Evolutionary conservation across 805 yeast species (phyloP).

Genomic region (Lipomyces anomalus): DNA sequence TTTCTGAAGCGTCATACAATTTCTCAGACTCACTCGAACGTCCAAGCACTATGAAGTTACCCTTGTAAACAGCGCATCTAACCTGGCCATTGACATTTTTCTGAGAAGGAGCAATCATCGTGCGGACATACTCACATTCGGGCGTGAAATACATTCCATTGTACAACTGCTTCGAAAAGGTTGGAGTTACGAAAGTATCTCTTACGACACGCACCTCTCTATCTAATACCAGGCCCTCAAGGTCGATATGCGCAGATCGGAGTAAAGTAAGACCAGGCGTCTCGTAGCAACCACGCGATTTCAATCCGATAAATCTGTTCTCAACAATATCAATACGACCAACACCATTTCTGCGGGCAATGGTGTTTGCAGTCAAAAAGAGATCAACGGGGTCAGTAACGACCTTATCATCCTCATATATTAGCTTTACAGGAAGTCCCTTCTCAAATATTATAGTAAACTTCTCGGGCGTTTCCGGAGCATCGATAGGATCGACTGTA

Average conservation of each 20-base stretch:
- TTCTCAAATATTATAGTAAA: constrained; percentile 73
- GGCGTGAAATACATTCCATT: constrained; percentile 98
- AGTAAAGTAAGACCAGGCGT: constrained; percentile 96
- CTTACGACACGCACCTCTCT: constrained; percentile 96
- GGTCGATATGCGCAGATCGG: constrained; percentile 90
- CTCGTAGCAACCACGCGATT: constrained; percentile 99
- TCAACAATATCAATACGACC: constrained; percentile 99
- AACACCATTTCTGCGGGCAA: constrained; percentile 98
- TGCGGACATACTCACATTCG: constrained; percentile 92
- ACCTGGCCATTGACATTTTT: constrained; percentile 93
- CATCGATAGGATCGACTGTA: constrained; percentile 91
- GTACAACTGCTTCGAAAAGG: constrained; percentile 84
- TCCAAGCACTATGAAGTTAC: constrained; percentile 75
- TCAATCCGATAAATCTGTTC: constrained; percentile 97
- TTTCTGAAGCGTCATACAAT: constrained; percentile 94
- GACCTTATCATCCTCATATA: constrained; percentile 50
- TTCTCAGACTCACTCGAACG: constrained; percentile 94
- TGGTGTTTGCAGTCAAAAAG: constrained; percentile 84
- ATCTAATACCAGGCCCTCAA: constrained; percentile 95
- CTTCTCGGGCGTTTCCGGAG: constrained; percentile 90
- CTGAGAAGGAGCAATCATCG: constrained; percentile 93
- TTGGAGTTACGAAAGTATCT: constrained; percentile 91
- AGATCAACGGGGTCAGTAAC: constrained; percentile 87
- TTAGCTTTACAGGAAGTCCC: constrained; percentile 83
- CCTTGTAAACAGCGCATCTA: constrained; percentile 91